A percentile compares a stretch with the other conserved stretches of the same genome.
Evolutionary conservation across 2,329 filamentous ascomycete species (phyloP).

Genomic region (Penicillium sp.): DNA sequence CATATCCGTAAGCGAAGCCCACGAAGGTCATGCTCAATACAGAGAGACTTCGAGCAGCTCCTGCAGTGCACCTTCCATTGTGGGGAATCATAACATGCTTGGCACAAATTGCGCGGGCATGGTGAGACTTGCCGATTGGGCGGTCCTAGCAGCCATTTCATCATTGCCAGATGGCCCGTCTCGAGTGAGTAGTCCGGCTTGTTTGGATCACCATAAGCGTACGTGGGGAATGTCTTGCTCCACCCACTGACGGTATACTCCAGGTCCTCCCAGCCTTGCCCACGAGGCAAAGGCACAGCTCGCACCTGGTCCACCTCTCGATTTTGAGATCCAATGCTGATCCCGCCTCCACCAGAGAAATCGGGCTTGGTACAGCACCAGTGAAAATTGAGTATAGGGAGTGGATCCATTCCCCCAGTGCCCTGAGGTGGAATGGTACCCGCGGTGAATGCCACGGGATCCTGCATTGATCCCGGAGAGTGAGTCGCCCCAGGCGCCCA

Average conservation of each 20-base stretch:
- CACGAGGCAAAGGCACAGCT: constrained; percentile 54
- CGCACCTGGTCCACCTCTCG: constrained; percentile 55
- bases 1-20: constrained; percentile 56
- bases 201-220: constrained; percentile 41
- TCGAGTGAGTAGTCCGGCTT: constrained; percentile 40
- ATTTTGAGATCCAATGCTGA: constrained; percentile 53
- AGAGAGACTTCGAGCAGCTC: constrained; percentile 54
- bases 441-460: constrained; percentile 33
- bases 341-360: constrained; percentile 58
- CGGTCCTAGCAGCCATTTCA: constrained; percentile 48
- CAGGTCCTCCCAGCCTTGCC: constrained; percentile 54
- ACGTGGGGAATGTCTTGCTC: constrained; percentile 40
- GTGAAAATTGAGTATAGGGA: constrained; percentile 53
- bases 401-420: constrained; percentile 34
- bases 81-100: constrained; percentile 56
- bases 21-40: constrained; percentile 58
- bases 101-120: constrained; percentile 55
- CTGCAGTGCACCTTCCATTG: constrained; percentile 59
- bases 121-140: constrained; percentile 46
- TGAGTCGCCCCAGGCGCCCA: constrained; percentile 56
- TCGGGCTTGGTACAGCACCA: constrained; percentile 60
- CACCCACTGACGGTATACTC: constrained; percentile 47
- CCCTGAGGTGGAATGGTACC: constrained; percentile 20
- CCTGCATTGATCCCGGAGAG: constrained; percentile 58
- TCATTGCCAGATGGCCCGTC: constrained; percentile 42